These are phyloP conservation scores for Blastobotrys apis DNA, from an alignment of 1,139 yeast genomes.

Conservation along the genomic window DNA sequence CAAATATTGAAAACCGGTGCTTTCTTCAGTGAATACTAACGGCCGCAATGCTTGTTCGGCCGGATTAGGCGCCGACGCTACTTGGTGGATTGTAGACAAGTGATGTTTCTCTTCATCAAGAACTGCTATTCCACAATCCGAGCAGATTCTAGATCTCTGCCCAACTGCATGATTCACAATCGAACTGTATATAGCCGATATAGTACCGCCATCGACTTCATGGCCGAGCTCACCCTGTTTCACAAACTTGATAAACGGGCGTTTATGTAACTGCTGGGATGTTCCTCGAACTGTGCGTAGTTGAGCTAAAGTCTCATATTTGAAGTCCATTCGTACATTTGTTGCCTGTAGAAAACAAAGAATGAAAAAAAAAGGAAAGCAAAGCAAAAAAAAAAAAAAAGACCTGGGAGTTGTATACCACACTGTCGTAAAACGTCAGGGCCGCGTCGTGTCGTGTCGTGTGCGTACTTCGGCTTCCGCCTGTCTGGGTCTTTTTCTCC, in stretches of 20 bases:
- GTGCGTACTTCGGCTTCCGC: no score
- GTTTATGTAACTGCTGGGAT: not conserved
- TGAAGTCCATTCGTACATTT: not conserved
- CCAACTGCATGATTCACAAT: constrained; percentile 14
- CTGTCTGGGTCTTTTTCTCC: no score
- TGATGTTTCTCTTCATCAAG: constrained; percentile 16
- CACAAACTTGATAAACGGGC: constrained; percentile 5
- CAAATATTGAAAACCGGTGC: constrained; percentile 23
- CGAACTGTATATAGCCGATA: constrained; percentile 11
- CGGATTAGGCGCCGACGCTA: constrained; percentile 13
- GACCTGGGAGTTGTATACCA: no score
- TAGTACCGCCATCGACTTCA: not conserved
- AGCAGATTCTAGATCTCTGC: constrained; percentile 12
- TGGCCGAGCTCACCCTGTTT: not conserved
- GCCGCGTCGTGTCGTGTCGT: no score
- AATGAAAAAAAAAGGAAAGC: no score
- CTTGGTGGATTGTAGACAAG: constrained; percentile 18
- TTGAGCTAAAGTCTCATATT: not conserved
- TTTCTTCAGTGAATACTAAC: constrained; percentile 14
- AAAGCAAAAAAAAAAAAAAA: no score
- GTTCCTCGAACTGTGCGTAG: not conserved
- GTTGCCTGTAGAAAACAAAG: no score
- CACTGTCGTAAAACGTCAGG: no score
- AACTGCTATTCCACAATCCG: constrained; percentile 16
- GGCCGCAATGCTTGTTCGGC: constrained; percentile 17